A percentile compares a stretch with the other conserved stretches of the same genome.
Conservation (phyloP, 805 yeast genomes). For the Candida endomychidarum region DNA sequence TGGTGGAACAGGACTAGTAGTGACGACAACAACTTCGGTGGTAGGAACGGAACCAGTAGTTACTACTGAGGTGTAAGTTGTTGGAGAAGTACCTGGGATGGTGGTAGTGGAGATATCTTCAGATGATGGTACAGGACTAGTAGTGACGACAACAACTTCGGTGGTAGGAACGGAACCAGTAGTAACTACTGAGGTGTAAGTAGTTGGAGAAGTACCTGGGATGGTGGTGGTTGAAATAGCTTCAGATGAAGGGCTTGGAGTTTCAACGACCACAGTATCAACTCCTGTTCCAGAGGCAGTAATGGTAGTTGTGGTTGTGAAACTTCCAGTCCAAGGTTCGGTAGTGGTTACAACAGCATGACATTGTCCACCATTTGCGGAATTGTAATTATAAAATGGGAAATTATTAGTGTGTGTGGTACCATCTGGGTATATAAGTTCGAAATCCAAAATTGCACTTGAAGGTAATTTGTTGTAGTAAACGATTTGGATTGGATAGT, state of each 20-base stretch:
- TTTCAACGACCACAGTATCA: background rate
- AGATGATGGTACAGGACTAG: background rate
- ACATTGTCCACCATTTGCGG: background rate
- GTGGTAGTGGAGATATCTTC: background rate
- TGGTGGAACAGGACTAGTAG: background rate
- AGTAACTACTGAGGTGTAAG: no score
- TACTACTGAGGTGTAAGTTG: no score
- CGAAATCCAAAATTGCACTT: background rate
- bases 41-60: background rate
- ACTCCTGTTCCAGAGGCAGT: slow-evolving; percentile 1
- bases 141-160: no score
- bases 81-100: background rate
- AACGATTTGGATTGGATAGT: slow-evolving; percentile 9
- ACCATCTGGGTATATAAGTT: slow-evolving; percentile 3
- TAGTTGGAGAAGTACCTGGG: background rate
- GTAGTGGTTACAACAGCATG: background rate
- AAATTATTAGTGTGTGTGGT: background rate
- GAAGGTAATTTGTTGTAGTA: slow-evolving; percentile 1
- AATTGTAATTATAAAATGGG: background rate
- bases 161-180: background rate
- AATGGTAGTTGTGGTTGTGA: background rate
- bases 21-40: background rate
- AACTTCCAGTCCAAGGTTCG: background rate
- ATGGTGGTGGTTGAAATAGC: background rate
- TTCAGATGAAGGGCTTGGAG: background rate